phyloP scores from a whole-genome alignment of 345 rosid species.

The Aquilaria yunnanensis region DNA sequence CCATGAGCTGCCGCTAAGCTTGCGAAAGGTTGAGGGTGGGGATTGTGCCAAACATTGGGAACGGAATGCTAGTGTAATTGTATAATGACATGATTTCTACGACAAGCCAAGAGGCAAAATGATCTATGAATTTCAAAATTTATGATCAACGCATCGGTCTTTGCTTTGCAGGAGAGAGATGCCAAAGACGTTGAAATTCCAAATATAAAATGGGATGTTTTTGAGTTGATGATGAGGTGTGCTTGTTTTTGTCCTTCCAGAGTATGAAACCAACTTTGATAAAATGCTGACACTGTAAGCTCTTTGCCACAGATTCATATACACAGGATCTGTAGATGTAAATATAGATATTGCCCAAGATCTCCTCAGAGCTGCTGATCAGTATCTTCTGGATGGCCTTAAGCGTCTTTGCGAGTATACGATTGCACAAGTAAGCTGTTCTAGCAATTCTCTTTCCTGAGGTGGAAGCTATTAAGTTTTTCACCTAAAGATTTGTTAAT shows the following conservation, averaged over 20 bases:
- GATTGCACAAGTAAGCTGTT: conserved; percentile 50
- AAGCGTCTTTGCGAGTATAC: conserved; percentile 64
- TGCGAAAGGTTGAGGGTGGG: neutral
- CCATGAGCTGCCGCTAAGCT: neutral
- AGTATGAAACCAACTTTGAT: neutral
- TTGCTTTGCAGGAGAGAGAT: conserved; percentile 47
- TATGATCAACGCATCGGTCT: neutral
- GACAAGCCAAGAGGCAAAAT: neutral
- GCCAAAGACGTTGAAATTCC: conserved; percentile 74
- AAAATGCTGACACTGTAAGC: neutral
- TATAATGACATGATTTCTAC: neutral
- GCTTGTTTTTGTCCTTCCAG: neutral
- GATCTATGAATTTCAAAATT: neutral
- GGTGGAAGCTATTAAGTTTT: too few relatives aligned
- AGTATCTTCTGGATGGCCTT: conserved; percentile 67
- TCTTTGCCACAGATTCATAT: conserved; percentile 43
- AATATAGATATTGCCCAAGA: conserved; percentile 48
- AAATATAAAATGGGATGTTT: conserved; percentile 70
- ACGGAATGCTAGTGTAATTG: neutral
- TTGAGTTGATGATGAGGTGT: conserved; percentile 75
- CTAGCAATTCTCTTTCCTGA: neutral
- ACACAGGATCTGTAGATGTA: conserved; percentile 57
- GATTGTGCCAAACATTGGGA: neutral
- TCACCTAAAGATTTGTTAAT: too few relatives aligned
- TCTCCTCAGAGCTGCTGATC: conserved; percentile 79